Conservation (phyloP, 2,329 filamentous ascomycete genomes). For the Ceratocystis harringtonii region DNA sequence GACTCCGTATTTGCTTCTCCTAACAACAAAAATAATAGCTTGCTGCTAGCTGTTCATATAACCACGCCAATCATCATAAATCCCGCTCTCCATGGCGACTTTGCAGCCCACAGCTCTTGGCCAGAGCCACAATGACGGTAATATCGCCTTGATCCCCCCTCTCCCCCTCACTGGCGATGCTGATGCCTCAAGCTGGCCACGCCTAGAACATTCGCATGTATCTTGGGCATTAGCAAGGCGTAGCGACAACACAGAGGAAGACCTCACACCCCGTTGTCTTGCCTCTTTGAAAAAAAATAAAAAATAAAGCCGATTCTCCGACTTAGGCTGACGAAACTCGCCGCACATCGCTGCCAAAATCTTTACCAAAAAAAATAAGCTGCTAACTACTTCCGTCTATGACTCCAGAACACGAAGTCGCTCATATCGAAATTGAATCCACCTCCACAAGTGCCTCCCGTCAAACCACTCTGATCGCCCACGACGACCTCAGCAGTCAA, state of each 20-base stretch:
- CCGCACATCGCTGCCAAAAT: neutral
- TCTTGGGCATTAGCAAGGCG: neutral
- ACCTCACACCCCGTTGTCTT: neutral
- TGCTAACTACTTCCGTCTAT: conserved; percentile 4
- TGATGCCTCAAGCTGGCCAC: neutral
- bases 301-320: neutral
- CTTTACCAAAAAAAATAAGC: conserved; percentile 3
- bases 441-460: conserved; percentile 10
- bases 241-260: too few relatives aligned
- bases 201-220: neutral
- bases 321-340: neutral
- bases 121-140: conserved; percentile 4
- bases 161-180: neutral
- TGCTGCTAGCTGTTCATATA: neutral
- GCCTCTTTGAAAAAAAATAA: neutral
- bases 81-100: neutral
- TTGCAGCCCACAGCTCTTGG: neutral
- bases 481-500: neutral
- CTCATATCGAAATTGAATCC: conserved; percentile 9
- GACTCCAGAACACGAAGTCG: conserved; percentile 5
- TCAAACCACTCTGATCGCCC: conserved; percentile 11
- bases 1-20: neutral
- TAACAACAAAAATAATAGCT: neutral
- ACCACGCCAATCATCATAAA: neutral
- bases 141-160: neutral